These are phyloP conservation scores for Debaryomyces robertsiae DNA, from an alignment of 1,139 yeast genomes.

Conservation along the genomic window DNA sequence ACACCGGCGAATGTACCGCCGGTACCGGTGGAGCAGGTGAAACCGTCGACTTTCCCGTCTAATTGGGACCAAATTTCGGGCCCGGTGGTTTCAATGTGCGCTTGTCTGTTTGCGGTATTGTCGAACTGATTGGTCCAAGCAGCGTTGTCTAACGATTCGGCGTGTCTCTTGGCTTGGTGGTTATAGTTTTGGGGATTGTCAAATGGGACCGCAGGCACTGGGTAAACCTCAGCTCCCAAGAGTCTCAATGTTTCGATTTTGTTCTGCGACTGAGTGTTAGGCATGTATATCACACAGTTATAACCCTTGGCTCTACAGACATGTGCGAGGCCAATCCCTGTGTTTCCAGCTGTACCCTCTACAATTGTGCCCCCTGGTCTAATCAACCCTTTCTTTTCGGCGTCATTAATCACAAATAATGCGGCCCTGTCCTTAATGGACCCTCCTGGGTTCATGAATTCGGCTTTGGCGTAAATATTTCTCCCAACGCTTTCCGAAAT, in stretches of 20 bases:
- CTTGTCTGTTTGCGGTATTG: slow-evolving; percentile 82
- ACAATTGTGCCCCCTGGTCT: slow-evolving; percentile 64
- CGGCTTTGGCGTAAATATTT: slow-evolving; percentile 86
- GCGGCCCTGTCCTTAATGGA: slow-evolving; percentile 94
- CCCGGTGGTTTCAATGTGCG: slow-evolving; percentile 90
- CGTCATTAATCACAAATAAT: slow-evolving; percentile 71
- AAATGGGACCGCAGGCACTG: slow-evolving; percentile 88
- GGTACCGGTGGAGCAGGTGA: slow-evolving; percentile 88
- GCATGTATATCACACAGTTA: slow-evolving; percentile 85
- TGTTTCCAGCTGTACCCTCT: slow-evolving; percentile 63
- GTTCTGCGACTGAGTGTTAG: slow-evolving; percentile 79
- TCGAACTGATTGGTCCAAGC: slow-evolving; percentile 94
- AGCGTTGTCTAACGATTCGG: slow-evolving; percentile 71
- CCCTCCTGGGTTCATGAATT: slow-evolving; percentile 94
- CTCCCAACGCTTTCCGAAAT: slow-evolving; percentile 67
- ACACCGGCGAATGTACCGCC: slow-evolving; percentile 91
- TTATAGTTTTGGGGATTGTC: slow-evolving; percentile 81
- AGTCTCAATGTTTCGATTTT: slow-evolving; percentile 72
- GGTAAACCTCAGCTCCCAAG: slow-evolving; percentile 83
- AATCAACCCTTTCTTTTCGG: slow-evolving; percentile 69
- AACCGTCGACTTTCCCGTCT: slow-evolving; percentile 77
- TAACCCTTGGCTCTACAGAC: slow-evolving; percentile 83
- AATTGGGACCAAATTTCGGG: slow-evolving; percentile 91
- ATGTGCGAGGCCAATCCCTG: slow-evolving; percentile 90
- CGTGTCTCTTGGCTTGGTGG: slow-evolving; percentile 83